These are phyloP conservation scores for Alternaria sp. DNA, from an alignment of 2,329 filamentous ascomycete genomes.

Conservation along the genomic window DNA sequence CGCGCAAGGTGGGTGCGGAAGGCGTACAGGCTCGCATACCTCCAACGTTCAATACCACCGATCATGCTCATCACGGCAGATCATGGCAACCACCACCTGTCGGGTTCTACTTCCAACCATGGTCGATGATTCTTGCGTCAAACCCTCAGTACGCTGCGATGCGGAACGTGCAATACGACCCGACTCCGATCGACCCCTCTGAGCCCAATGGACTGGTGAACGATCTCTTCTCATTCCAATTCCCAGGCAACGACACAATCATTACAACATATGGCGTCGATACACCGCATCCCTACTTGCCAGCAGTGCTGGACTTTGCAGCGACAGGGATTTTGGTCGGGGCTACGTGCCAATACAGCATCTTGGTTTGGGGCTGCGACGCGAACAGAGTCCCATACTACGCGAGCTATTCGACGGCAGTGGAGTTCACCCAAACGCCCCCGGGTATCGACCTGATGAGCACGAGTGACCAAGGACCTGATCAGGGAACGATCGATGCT, in stretches of 20 bases:
- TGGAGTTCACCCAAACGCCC: slow-evolving; percentile 12
- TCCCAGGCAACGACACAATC: slow-evolving; percentile 17
- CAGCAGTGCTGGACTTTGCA: slow-evolving; percentile 9
- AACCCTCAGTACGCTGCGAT: slow-evolving; percentile 15
- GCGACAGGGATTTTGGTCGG: slow-evolving; percentile 20
- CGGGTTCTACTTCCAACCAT: slow-evolving; percentile 24
- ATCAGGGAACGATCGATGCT: slow-evolving; percentile 11
- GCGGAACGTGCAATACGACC: slow-evolving; percentile 27
- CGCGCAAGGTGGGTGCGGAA: background rate
- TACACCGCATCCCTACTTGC: slow-evolving; percentile 2
- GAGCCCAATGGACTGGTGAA: slow-evolving; percentile 15
- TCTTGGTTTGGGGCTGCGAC: slow-evolving; percentile 29
- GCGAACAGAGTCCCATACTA: slow-evolving; percentile 13
- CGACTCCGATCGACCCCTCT: slow-evolving; percentile 11
- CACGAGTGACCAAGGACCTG: slow-evolving; percentile 10
- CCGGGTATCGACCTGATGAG: slow-evolving; percentile 25
- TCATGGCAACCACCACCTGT: slow-evolving; percentile 13
- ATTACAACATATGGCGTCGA: slow-evolving; percentile 23
- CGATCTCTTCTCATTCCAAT: slow-evolving; percentile 27
- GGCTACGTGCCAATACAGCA: slow-evolving; percentile 15
- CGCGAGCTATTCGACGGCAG: slow-evolving; percentile 16
- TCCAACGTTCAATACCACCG: background rate
- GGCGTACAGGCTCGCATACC: slow-evolving; percentile 13
- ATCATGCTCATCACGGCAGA: background rate
- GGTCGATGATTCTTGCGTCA: slow-evolving; percentile 22